Conservation (phyloP, 148 eudicot species). For the Chenopodium suecicum region DNA sequence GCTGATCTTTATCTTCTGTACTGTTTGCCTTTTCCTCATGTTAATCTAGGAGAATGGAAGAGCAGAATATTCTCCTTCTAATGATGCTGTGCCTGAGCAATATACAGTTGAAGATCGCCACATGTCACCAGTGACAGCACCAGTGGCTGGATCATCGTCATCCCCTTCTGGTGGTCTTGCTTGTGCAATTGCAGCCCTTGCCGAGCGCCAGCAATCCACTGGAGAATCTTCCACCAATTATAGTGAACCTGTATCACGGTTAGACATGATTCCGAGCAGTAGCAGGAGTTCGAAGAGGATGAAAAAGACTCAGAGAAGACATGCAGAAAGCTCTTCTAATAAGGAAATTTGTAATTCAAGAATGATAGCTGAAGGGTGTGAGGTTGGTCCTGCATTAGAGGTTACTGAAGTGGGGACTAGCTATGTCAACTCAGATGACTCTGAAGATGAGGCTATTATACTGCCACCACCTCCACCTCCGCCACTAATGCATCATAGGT, state of each 20-base stretch:
- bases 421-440: constrained; percentile 25
- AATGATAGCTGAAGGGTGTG: constrained; percentile 17
- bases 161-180: constrained; percentile 97
- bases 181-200: constrained; percentile 91
- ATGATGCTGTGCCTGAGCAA: constrained; percentile 39
- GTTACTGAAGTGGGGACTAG: constrained; percentile 23
- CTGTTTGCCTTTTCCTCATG: not conserved
- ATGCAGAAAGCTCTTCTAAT: constrained; percentile 24
- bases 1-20: not conserved
- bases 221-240: constrained; percentile 46
- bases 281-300: constrained; percentile 44
- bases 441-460: constrained; percentile 15
- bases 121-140: constrained; percentile 38
- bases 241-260: constrained; percentile 29
- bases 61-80: constrained; percentile 32
- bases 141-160: constrained; percentile 52
- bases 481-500: constrained; percentile 8
- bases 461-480: constrained; percentile 29
- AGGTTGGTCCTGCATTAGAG: constrained; percentile 14
- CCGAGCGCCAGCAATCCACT: constrained; percentile 72
- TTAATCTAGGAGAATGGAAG: constrained; percentile 62
- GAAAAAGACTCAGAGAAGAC: constrained; percentile 24
- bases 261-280: constrained; percentile 46
- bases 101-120: constrained; percentile 36
- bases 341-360: constrained; percentile 22